Evolutionary conservation across 2,329 filamentous ascomycete species (phyloP), one percentile per base, ranked within the genome.

Genomic region (Dendrostoma leiphaemia): DNA sequence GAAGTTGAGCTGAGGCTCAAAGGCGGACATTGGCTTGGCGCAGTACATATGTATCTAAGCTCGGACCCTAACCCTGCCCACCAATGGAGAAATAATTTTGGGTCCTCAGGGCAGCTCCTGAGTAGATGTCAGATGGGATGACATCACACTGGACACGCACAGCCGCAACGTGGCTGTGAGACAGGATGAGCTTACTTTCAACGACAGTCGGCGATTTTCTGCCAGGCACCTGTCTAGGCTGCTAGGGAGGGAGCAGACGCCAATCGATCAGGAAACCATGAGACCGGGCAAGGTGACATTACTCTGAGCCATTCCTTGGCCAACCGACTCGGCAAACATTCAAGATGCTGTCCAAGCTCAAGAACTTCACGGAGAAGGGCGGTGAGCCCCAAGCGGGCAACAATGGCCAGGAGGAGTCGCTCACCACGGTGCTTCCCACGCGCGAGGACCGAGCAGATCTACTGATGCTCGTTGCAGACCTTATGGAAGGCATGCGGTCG

Each of bases 401-500:
- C 10, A 28, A 48, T 23, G 38, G 29, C 24, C 38, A 45, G 6
- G 48, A 45, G 26, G 53, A 62, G 45, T 62, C 60, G 28, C 59
- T 62, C 31, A 53, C 47, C 24, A 62, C 60, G 4, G 45, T 62
- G 15, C 52, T 62, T 13, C 51, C 53, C n/a, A 61, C 60, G 21
- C 53, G 40, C 29, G 60, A 62, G 44, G 54, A 62, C n/a, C 23
- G 60, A 21, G 47, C 56, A 2, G 47, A 53, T 6, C 57, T 62
- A 26, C 38, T 61, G 45, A 51, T 62, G 1, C 57, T 62, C 12
- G 52, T 62, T 12, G 53, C 53, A 6, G 55, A 59, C 26, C 43
- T 52, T 9, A 51, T 58, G 40, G 51, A 61, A 7, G 44, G 38
- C 8, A 61, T 61, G 60, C 53, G 60, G 19, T 23, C n/a, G 10